A percentile compares a stretch with the other conserved stretches of the same genome.
Evolutionary conservation across 805 yeast species (phyloP).

Genomic region (Sungouiozyma ichnusensis): DNA sequence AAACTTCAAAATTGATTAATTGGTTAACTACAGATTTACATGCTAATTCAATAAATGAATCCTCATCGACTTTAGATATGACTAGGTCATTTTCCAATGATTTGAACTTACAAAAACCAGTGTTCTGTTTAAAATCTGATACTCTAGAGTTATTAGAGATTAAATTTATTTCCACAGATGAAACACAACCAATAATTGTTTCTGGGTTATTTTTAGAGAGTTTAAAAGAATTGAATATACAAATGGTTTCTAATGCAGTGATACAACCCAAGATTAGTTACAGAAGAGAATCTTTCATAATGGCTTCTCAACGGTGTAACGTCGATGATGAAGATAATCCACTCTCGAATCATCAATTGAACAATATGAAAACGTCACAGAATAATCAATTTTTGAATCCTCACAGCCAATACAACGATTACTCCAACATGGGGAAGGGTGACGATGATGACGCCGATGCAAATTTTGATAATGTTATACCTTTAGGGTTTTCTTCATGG

Average conservation of each 20-base stretch:
- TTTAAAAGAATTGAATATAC: constrained; percentile 7
- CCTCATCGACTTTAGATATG: background rate
- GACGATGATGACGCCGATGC: background rate
- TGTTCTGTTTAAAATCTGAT: constrained; percentile 14
- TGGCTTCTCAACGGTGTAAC: constrained; percentile 1
- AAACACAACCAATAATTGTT: constrained; percentile 8
- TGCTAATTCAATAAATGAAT: background rate
- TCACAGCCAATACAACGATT: background rate
- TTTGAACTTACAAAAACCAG: constrained; percentile 7
- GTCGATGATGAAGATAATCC: background rate
- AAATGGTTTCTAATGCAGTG: constrained; percentile 1
- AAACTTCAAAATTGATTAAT: constrained; percentile 12
- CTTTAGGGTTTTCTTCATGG: constrained; percentile 20
- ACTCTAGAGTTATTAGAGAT: constrained; percentile 12
- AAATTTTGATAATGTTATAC: constrained; percentile 7
- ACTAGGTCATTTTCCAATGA: constrained; percentile 1
- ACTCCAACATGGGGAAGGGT: background rate
- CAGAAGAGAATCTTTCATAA: constrained; percentile 5
- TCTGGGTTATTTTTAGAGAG: constrained; percentile 18
- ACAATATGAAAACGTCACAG: background rate
- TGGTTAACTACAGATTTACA: constrained; percentile 15
- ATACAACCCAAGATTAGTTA: constrained; percentile 4
- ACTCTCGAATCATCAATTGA: background rate
- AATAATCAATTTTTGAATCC: background rate
- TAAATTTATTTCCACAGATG: constrained; percentile 7